These are phyloP conservation scores for Neurospora sp. DNA, from an alignment of 495 filamentous ascomycete species.

Conservation along the genomic window DNA sequence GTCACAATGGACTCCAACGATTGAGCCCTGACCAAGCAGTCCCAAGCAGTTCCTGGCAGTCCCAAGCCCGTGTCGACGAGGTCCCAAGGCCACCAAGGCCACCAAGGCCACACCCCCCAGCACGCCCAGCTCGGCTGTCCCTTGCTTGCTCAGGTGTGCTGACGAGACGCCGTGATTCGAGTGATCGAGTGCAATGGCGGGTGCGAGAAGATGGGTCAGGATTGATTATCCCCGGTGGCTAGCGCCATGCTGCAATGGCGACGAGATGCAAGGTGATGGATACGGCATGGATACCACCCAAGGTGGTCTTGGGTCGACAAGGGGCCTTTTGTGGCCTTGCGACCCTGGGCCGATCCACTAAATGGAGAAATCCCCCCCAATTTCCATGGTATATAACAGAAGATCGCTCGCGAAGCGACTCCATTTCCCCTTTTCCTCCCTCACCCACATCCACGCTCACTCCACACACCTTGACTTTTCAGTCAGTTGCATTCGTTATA, in stretches of 20 bases:
- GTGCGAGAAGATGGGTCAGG: background rate
- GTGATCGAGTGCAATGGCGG: background rate
- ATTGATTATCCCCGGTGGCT: background rate
- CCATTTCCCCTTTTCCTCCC: slow-evolving; percentile 22
- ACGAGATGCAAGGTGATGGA: background rate
- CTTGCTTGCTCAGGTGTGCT: background rate
- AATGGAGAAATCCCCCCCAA: background rate
- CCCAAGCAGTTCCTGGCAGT: background rate
- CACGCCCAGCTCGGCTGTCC: background rate
- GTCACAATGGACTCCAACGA: background rate
- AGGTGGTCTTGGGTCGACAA: background rate
- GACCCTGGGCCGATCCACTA: background rate
- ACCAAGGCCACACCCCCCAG: background rate
- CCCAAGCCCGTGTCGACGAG: background rate
- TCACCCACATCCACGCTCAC: slow-evolving; percentile 40
- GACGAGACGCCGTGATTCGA: background rate
- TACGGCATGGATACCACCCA: background rate
- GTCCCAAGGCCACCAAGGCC: background rate
- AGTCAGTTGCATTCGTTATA: slow-evolving; percentile 53
- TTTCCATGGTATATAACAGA: slow-evolving; percentile 29
- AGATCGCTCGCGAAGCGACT: slow-evolving; percentile 16
- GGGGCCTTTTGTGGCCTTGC: background rate
- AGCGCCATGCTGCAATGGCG: background rate
- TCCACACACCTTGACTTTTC: slow-evolving; percentile 41
- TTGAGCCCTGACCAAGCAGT: background rate